These are phyloP conservation scores for Clonostachys rosea DNA, from an alignment of 2,329 filamentous ascomycete species.

Conservation along the genomic window DNA sequence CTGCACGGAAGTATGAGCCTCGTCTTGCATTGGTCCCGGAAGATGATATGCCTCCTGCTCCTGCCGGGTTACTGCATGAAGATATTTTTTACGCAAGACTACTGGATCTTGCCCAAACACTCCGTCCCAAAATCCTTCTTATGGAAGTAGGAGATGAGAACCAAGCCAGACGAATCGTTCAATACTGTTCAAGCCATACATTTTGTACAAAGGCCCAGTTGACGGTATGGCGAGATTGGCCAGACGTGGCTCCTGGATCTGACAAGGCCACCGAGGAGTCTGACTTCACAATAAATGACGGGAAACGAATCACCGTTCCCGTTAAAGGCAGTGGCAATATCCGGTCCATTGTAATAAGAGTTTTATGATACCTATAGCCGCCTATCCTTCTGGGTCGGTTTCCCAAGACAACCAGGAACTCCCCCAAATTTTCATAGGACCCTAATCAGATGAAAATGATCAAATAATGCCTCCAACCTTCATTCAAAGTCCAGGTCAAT, in stretches of 20 bases:
- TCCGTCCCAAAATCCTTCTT: constrained; percentile 51
- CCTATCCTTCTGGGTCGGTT: too few species aligned
- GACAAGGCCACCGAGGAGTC: constrained; percentile 11
- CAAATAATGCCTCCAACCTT: too few species aligned
- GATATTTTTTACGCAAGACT: constrained; percentile 66
- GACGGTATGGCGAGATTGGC: constrained; percentile 72
- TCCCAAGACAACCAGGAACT: too few species aligned
- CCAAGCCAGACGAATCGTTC: constrained; percentile 62
- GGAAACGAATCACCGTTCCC: constrained; percentile 3
- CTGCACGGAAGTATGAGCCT: constrained; percentile 80
- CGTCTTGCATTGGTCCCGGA: constrained; percentile 67
- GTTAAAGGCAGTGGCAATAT: constrained; percentile 44
- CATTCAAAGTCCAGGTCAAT: too few species aligned
- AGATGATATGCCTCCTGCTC: constrained; percentile 13
- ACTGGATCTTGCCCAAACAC: constrained; percentile 43
- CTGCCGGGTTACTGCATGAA: constrained; percentile 26
- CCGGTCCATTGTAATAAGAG: constrained; percentile 33
- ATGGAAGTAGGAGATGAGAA: constrained; percentile 68
- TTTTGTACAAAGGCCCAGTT: constrained; percentile 26
- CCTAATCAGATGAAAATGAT: too few species aligned
- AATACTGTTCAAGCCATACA: constrained; percentile 30
- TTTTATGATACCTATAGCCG: background rate
- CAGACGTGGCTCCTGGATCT: constrained; percentile 28
- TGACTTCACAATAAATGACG: constrained; percentile 7
- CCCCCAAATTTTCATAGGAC: too few species aligned